phyloP scores from a whole-genome alignment of 208 protist species.

The Leishmania tropica region DNA sequence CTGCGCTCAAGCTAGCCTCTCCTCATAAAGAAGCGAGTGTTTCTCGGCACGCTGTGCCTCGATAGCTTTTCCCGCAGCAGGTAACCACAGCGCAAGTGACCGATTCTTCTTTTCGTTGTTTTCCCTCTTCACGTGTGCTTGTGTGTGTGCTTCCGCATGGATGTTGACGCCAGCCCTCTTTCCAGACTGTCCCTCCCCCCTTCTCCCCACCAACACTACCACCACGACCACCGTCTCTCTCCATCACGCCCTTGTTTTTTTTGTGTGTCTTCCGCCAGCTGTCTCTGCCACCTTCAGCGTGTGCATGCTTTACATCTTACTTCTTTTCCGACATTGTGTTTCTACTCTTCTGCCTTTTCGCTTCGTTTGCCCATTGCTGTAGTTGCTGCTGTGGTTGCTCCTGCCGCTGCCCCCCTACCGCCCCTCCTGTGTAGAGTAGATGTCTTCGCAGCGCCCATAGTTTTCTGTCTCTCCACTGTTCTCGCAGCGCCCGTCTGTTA shows the following conservation, averaged over 20 bases:
- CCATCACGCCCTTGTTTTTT: background rate
- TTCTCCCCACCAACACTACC: background rate
- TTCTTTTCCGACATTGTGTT: background rate
- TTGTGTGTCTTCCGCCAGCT: background rate
- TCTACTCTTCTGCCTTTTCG: background rate
- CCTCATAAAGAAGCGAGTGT: background rate
- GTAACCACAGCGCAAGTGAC: background rate
- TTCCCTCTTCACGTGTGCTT: too few species aligned
- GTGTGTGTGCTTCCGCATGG: too few species aligned
- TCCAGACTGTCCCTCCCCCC: too few species aligned
- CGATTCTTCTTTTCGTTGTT: background rate
- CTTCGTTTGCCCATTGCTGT: background rate
- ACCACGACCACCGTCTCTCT: background rate
- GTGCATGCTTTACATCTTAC: background rate
- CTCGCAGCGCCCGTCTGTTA: background rate
- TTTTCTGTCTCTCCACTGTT: background rate
- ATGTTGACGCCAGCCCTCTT: too few species aligned
- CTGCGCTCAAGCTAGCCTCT: background rate
- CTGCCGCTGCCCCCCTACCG: background rate
- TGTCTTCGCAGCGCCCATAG: background rate
- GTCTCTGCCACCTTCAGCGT: background rate
- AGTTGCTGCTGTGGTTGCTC: background rate
- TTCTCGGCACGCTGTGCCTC: background rate
- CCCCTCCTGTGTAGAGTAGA: background rate
- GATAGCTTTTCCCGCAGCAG: background rate